Percentiles rank a stretch among this genome's conserved stretches.
Evolutionary conservation across 768 basidiomycete genomes (phyloP).

Genomic region (Rhodotorula toruloides): DNA sequence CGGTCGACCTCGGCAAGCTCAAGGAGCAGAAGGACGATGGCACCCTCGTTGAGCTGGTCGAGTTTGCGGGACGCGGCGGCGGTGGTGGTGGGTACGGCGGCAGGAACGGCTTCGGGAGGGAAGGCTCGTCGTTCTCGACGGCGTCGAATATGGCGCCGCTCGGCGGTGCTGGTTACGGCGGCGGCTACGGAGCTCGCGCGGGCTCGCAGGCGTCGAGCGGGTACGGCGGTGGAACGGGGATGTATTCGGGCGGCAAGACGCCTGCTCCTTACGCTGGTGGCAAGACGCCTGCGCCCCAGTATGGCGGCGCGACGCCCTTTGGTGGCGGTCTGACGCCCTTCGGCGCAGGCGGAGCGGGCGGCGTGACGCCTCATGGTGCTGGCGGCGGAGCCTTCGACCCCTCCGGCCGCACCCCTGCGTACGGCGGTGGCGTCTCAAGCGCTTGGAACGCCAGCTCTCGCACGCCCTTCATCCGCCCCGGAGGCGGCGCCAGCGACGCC

Average conservation of each 20-base stretch:
- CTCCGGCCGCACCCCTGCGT: constrained; percentile 32
- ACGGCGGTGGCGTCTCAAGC: constrained; percentile 42
- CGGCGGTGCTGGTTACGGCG: constrained; percentile 16
- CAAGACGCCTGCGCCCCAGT: constrained; percentile 30
- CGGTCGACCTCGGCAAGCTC: constrained; percentile 50
- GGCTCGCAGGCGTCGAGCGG: no score
- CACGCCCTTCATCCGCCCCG: constrained; percentile 26
- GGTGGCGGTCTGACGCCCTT: no score
- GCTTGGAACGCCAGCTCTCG: constrained; percentile 5
- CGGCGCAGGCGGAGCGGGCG: constrained; percentile 18
- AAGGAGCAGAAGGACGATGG: constrained; percentile 37
- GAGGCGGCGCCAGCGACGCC: constrained; percentile 12
- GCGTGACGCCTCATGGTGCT: constrained; percentile 19
- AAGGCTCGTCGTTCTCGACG: constrained; percentile 12
- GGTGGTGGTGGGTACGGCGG: constrained; percentile 5
- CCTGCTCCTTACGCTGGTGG: constrained; percentile 23
- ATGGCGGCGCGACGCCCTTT: constrained; percentile 33
- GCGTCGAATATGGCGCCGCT: constrained; percentile 21
- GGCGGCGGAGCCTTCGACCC: constrained; percentile 10
- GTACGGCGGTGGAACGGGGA: background rate
- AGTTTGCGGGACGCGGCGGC: constrained; percentile 13
- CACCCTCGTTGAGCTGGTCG: constrained; percentile 22
- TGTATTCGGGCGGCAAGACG: background rate
- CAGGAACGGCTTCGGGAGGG: constrained; percentile 10
- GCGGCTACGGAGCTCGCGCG: no score